phyloP scores from a whole-genome alignment of 352 stramenopile species.

The Globisporangium emineosum region DNA sequence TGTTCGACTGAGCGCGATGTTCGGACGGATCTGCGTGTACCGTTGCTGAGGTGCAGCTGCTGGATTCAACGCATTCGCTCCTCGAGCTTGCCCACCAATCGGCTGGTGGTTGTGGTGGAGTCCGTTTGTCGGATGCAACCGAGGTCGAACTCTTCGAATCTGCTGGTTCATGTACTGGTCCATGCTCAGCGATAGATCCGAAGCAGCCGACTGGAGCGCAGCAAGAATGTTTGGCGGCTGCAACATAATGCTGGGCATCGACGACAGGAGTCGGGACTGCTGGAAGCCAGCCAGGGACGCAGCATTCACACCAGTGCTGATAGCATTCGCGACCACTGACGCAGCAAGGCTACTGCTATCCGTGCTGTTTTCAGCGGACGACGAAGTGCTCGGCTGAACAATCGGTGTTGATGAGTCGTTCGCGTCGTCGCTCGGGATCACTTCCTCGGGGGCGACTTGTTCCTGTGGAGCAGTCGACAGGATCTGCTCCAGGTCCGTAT shows the following conservation, averaged over 20 bases:
- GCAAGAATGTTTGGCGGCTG: conserved; percentile 55
- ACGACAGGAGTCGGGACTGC: conserved; percentile 15
- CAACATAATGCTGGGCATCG: conserved; percentile 29
- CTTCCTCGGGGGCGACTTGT: conserved; percentile 34
- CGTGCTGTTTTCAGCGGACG: conserved; percentile 6
- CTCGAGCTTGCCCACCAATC: conserved; percentile 22
- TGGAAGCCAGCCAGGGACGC: conserved; percentile 15
- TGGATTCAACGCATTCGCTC: conserved; percentile 23
- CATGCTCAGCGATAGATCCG: conserved; percentile 64
- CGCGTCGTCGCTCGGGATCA: conserved; percentile 57
- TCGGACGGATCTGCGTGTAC: conserved; percentile 81
- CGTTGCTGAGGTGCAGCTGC: conserved; percentile 38
- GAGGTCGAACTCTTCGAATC: conserved; percentile 71
- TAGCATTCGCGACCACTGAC: conserved; percentile 10
- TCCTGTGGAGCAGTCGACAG: conserved; percentile 65
- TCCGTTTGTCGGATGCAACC: conserved; percentile 33
- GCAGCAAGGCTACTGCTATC: conserved; percentile 8
- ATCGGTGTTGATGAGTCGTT: conserved; percentile 56
- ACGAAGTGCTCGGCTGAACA: conserved; percentile 27
- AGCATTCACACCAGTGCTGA: conserved; percentile 12
- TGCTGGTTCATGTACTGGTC: conserved; percentile 84
- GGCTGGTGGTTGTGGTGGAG: conserved; percentile 26
- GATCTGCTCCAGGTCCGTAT: conserved; percentile 73
- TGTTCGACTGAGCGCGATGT: conserved; percentile 80
- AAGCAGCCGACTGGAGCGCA: conserved; percentile 55